Conservation (phyloP, 2,329 filamentous ascomycete genomes). For the Ophiosphaerella narmari region DNA sequence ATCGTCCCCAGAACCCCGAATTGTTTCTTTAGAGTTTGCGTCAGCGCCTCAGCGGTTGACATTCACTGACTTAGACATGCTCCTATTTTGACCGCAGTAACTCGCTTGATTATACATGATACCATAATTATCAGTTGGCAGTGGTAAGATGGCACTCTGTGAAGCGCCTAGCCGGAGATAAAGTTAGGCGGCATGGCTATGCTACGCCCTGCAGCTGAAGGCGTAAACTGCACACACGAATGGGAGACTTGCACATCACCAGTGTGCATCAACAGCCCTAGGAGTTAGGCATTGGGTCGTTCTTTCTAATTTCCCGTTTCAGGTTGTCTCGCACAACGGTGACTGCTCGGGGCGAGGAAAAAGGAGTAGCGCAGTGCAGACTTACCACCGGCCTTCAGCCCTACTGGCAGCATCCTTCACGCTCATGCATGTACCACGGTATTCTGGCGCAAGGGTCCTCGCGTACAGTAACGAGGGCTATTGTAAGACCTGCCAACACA, state of each 20-base stretch:
- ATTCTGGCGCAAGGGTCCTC: background rate
- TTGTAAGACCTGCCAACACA: background rate
- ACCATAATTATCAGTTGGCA: background rate
- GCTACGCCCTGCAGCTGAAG: constrained; percentile 15
- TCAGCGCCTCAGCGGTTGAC: background rate
- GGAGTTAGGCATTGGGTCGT: constrained; percentile 1
- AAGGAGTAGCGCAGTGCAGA: background rate
- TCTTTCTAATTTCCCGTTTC: constrained; percentile 1
- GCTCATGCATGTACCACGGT: background rate
- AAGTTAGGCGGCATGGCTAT: constrained; percentile 9
- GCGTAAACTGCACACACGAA: constrained; percentile 8
- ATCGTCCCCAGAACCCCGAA: background rate
- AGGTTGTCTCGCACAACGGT: background rate
- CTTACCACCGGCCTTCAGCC: background rate
- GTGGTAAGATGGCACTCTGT: constrained; percentile 3
- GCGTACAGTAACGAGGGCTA: background rate
- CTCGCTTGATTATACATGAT: background rate
- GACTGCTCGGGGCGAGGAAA: background rate
- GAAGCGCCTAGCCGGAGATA: constrained; percentile 8
- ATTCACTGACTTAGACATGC: background rate
- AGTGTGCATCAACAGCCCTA: background rate
- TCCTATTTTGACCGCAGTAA: background rate
- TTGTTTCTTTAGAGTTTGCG: background rate
- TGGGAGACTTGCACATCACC: constrained; percentile 5
- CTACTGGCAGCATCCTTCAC: background rate